Evolutionary conservation across 306 rosid genomes (phyloP).

Genomic region (Biancaea sappan): DNA sequence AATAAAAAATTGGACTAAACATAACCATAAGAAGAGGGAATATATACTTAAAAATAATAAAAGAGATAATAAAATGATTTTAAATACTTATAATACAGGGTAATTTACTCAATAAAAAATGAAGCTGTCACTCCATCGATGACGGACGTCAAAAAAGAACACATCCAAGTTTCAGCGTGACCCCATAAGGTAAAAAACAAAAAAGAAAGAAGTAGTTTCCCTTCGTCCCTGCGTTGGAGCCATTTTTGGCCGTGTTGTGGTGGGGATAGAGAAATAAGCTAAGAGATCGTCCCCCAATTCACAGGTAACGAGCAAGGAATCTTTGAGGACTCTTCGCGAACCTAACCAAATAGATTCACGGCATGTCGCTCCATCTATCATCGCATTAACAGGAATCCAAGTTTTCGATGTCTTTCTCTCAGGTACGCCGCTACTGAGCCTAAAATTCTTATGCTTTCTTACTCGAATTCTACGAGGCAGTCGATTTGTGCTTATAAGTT

Average conservation of each 20-base stretch:
- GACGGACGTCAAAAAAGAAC: slow-evolving; percentile 33
- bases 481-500: background rate
- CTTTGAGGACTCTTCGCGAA: background rate
- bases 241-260: slow-evolving; percentile 3
- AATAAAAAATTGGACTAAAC: no score
- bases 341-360: background rate
- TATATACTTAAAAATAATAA: no score
- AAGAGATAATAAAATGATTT: no score
- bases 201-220: no score
- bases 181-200: no score
- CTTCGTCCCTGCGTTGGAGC: background rate
- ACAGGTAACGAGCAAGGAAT: background rate
- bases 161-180: background rate
- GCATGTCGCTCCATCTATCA: background rate
- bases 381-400: background rate
- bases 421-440: slow-evolving; percentile 22
- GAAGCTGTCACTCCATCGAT: no score
- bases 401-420: background rate
- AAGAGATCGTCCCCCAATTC: background rate
- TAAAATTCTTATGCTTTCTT: background rate
- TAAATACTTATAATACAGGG: no score
- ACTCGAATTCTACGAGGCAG: background rate
- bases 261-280: background rate
- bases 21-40: no score
- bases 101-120: no score